Percentiles rank a stretch among this genome's conserved stretches.
Evolutionary conservation across 2,329 filamentous ascomycete genomes (phyloP).

Genomic region (Fusarium concolor): DNA sequence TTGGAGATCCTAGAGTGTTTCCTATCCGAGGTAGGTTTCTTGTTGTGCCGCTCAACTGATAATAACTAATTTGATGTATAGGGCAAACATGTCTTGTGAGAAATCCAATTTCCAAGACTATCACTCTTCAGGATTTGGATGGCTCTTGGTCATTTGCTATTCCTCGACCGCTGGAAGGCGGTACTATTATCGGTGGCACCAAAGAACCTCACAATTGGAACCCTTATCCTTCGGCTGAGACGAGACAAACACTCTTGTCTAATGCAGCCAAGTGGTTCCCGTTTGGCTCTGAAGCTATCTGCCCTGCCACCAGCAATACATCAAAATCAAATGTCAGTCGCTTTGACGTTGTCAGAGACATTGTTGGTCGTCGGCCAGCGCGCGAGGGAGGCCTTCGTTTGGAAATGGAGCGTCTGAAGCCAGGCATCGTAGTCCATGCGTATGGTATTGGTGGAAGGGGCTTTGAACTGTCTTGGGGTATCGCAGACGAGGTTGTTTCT

Average conservation of each 20-base stretch:
- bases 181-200: constrained; percentile 1
- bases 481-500: neutral
- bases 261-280: constrained; percentile 13
- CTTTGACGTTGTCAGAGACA: constrained; percentile 2
- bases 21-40: neutral
- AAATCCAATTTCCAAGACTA: neutral
- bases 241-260: neutral
- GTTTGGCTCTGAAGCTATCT: neutral
- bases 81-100: constrained; percentile 10
- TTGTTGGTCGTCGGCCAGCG: constrained; percentile 4
- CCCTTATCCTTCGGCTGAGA: neutral
- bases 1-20: neutral
- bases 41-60: rapidly evolving
- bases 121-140: neutral
- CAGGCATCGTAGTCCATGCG: neutral
- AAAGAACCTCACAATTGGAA: neutral
- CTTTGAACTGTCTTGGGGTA: constrained; percentile 11
- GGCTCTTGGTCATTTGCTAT: constrained; percentile 12
- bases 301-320: rapidly evolving
- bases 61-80: neutral
- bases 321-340: neutral
- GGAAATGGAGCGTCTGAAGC: neutral
- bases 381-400: constrained; percentile 3
- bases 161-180: constrained; percentile 4
- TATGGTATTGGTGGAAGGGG: constrained; percentile 9